Evolutionary conservation across 192 early-diverging fungal species (phyloP), one percentile per base, ranked within the genome.

Genomic region (Entophlyctis luteolus): DNA sequence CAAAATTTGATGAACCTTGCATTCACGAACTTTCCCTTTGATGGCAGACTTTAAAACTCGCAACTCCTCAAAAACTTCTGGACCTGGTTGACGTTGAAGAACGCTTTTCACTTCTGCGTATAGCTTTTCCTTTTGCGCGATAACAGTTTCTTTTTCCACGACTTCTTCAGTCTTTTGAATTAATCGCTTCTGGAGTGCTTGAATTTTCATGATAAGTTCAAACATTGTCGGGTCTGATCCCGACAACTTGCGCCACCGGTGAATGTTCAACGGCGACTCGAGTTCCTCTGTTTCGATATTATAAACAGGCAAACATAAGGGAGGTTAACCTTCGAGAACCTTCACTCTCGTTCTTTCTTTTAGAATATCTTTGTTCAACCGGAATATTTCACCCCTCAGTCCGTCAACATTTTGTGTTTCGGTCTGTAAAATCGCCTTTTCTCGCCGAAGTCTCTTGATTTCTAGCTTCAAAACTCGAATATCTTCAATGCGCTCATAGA

Each of bases 241-340:
- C 22, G 82, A 68, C 1, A 86, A 75, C 58, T 82, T 82, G 18
- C 84, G 59, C 84, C 84, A 86, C 54, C 84, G 55, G 48, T 86
- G 84, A 45, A 86, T 82, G 67, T 86, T 86, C 75, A 86, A 75
- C 8, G 84, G 84, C 3, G 79, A 79, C 53, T 82, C 83, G 42
- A 86, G 76, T 59, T 86, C 84, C 78, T 84, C 84, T 83, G 60
- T 53, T 49, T 71, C 18, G 46, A 25, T 27, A 18, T 22, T 14
- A n/a, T 18, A 14, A 1, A 27, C 62, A 29, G 25, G 22, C 34
- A 37, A 34, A 20, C 25, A 62, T 37, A n/a, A n/a, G n/a, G 29
- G 16, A 32, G 39, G 31, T 48, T 49, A 46, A 83, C 81, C 81
- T 73, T 86, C 84, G 37, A 86, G 68, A 23, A 86, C 80, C 56